A percentile compares a stretch with the other conserved stretches of the same genome.
These are phyloP conservation scores for Brassica cretica DNA, from an alignment of 345 rosid genomes.

Conservation along the genomic window DNA sequence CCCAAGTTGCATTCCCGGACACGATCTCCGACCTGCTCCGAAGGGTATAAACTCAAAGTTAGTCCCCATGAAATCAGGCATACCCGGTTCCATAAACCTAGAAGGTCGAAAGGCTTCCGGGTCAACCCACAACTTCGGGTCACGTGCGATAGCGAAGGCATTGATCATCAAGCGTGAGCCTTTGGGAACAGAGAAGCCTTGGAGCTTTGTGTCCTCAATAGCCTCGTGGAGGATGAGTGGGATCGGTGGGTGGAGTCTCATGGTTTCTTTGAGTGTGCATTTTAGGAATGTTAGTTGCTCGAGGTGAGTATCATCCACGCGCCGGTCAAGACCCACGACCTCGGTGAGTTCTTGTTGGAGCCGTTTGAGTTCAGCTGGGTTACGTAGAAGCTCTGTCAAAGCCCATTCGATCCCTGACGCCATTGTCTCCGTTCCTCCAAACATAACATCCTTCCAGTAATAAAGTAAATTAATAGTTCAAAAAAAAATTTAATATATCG, in stretches of 20 bases:
- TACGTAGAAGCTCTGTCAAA: conserved; percentile 70
- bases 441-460: conserved; percentile 74
- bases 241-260: conserved; percentile 92
- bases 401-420: conserved; percentile 97
- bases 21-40: conserved; percentile 87
- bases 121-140: conserved; percentile 71
- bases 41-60: conserved; percentile 87
- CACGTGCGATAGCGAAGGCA: conserved; percentile 76
- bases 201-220: conserved; percentile 57
- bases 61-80: conserved; percentile 76
- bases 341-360: conserved; percentile 73
- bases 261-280: conserved; percentile 72
- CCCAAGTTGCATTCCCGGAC: conserved; percentile 97
- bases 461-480: not conserved
- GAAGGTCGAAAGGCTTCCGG: conserved; percentile 70
- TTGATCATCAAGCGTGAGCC: conserved; percentile 75
- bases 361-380: conserved; percentile 60
- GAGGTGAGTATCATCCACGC: conserved; percentile 70
- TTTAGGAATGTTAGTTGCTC: conserved; percentile 63
- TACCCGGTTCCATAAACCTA: conserved; percentile 60
- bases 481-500: no score
- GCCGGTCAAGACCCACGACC: conserved; percentile 75
- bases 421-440: conserved; percentile 33
- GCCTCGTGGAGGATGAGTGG: conserved; percentile 94
- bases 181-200: conserved; percentile 66